A percentile compares a stretch with the other conserved stretches of the same genome.
phyloP scores from a whole-genome alignment of 179 eudicot genomes.

The Heliamphora pulchella region DNA sequence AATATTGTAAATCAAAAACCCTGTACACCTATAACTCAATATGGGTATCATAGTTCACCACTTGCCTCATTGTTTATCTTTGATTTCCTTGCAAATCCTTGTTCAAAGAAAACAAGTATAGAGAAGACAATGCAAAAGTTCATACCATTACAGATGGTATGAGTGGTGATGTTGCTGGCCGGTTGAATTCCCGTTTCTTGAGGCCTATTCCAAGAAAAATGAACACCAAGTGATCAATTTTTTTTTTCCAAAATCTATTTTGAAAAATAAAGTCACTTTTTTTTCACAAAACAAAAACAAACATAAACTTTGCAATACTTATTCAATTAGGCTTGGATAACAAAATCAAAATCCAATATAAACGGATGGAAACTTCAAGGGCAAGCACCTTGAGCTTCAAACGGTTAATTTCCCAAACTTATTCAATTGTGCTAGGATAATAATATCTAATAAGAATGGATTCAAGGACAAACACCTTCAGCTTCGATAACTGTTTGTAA shows the following conservation, averaged over 20 bases:
- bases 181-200: conserved; percentile 4
- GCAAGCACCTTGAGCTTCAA: no score
- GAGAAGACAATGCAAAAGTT: not conserved
- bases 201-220: conserved; percentile 18
- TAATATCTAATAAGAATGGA: not conserved
- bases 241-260: not conserved
- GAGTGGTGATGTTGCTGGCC: not conserved
- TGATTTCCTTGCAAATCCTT: not conserved
- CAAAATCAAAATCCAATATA: not conserved
- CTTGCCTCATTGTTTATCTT: not conserved
- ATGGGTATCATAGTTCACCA: not conserved
- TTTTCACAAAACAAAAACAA: not conserved
- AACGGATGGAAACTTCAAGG: no score
- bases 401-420: no score
- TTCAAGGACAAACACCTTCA: conserved; percentile 34
- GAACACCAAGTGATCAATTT: conserved; percentile 2
- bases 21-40: not conserved
- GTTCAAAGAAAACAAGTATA: not conserved
- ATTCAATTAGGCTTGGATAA: not conserved
- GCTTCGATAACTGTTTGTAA: conserved; percentile 58
- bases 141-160: conserved; percentile 19
- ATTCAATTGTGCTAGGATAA: no score
- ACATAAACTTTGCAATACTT: not conserved
- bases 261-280: no score
- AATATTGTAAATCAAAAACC: not conserved